Conservation (phyloP, 2,329 filamentous ascomycete species). For the Boeremia exigua region DNA sequence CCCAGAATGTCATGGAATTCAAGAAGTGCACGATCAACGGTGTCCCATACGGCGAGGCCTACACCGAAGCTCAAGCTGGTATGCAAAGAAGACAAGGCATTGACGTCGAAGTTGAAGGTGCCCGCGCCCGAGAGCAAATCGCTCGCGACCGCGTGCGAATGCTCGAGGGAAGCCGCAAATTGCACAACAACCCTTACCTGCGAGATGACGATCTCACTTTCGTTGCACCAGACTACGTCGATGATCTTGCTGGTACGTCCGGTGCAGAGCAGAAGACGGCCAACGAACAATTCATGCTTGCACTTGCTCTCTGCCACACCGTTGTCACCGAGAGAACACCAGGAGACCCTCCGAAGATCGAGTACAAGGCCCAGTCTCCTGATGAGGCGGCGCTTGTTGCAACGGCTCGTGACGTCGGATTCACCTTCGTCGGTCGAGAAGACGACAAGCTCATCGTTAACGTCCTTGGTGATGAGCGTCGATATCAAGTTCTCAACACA, state of each 20-base stretch:
- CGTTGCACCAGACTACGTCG: conserved; percentile 85
- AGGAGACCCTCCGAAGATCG: conserved; percentile 87
- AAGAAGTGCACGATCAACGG: conserved; percentile 98
- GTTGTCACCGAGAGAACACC: conserved; percentile 90
- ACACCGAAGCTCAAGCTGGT: conserved; percentile 94
- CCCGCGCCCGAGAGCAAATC: conserved; percentile 76
- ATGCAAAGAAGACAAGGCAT: conserved; percentile 93
- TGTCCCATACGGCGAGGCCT: conserved; percentile 95
- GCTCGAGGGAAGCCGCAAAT: conserved; percentile 72
- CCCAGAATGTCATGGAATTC: conserved; percentile 97
- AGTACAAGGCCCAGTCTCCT: conserved; percentile 96
- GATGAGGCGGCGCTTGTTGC: conserved; percentile 94
- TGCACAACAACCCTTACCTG: conserved; percentile 90
- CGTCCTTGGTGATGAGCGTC: conserved; percentile 81
- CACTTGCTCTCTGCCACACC: conserved; percentile 92
- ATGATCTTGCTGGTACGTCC: conserved; percentile 79
- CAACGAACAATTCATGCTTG: conserved; percentile 91
- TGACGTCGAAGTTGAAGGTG: conserved; percentile 81
- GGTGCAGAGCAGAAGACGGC: conserved; percentile 77
- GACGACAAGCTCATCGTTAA: conserved; percentile 85
- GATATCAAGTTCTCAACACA: conserved; percentile 88
- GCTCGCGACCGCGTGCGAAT: conserved; percentile 76
- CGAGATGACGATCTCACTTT: conserved; percentile 91
- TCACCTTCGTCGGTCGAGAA: conserved; percentile 83
- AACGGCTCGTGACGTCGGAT: conserved; percentile 93